phyloP scores from a whole-genome alignment of 1,284 basidiomycete species.

The Microstroma glucosiphilum region DNA sequence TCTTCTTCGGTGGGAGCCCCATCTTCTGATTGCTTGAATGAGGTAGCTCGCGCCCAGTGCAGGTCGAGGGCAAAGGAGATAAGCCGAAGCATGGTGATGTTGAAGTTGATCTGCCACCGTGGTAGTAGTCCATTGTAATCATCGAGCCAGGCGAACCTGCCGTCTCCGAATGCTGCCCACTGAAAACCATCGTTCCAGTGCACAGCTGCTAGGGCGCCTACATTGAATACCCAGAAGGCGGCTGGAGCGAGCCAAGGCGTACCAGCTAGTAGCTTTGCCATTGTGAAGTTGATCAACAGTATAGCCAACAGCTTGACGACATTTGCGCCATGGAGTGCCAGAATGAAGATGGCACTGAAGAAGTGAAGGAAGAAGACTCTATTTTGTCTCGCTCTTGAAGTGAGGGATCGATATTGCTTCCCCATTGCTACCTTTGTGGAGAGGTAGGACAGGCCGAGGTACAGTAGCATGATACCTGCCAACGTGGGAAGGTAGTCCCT shows the following conservation, averaged over 20 bases:
- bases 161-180: conserved; percentile 59
- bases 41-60: conserved; percentile 60
- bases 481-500: conserved; percentile 47
- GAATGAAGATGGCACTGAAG: conserved; percentile 66
- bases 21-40: not conserved
- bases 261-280: conserved; percentile 51
- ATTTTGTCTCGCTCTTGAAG: not conserved
- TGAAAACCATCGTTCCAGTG: conserved; percentile 71
- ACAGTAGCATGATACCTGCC: conserved; percentile 35
- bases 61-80: conserved; percentile 89
- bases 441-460: conserved; percentile 32
- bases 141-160: conserved; percentile 66
- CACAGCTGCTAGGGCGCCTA: conserved; percentile 67
- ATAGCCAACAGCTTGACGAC: conserved; percentile 71
- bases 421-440: conserved; percentile 23
- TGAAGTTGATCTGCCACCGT: conserved; percentile 89
- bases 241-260: conserved; percentile 53
- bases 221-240: conserved; percentile 72
- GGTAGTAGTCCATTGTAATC: conserved; percentile 64
- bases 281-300: conserved; percentile 64
- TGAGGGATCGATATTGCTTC: not conserved
- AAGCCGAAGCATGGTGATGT: conserved; percentile 91
- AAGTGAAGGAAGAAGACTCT: conserved; percentile 51
- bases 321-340: conserved; percentile 79
- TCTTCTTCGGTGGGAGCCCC: not conserved